Percentiles rank a stretch among this genome's conserved stretches.
Evolutionary conservation across 257 asterid species (phyloP).

Genomic region (Cynanchum wilfordii): DNA sequence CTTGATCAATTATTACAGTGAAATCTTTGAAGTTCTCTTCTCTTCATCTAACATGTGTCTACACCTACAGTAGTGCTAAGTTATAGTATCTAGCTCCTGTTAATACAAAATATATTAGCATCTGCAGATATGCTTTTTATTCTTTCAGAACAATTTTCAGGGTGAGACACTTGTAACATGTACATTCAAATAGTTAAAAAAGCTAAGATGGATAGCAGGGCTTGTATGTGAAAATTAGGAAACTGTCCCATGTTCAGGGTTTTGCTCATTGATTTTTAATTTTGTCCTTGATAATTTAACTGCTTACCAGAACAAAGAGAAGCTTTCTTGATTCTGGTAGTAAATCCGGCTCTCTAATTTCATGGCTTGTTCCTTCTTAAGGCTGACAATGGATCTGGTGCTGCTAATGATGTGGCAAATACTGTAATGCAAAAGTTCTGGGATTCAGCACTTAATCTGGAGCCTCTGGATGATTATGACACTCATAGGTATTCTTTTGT

Average conservation of each 20-base stretch:
- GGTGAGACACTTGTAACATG: neutral
- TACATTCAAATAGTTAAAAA: neutral
- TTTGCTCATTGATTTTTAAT: neutral
- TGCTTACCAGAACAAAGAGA: neutral
- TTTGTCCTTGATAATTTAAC: neutral
- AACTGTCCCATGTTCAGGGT: neutral
- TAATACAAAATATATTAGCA: neutral
- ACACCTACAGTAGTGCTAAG: neutral
- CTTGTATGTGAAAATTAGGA: neutral
- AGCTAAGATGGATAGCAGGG: neutral
- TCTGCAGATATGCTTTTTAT: neutral
- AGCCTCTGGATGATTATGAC: constrained; percentile 79
- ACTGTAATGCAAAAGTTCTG: constrained; percentile 95
- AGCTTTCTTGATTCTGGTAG: neutral
- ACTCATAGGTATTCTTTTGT: constrained; percentile 47
- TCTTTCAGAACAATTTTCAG: neutral
- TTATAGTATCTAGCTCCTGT: neutral
- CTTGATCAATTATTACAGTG: neutral
- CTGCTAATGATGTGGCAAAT: constrained; percentile 67
- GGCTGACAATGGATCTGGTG: constrained; percentile 78
- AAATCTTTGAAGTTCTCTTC: neutral
- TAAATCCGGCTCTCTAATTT: neutral
- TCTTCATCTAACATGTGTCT: neutral
- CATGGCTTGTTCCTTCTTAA: constrained; percentile 19
- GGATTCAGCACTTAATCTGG: constrained; percentile 90